Conservation (phyloP, 345 rosid genomes). For the Linum trigynum region DNA sequence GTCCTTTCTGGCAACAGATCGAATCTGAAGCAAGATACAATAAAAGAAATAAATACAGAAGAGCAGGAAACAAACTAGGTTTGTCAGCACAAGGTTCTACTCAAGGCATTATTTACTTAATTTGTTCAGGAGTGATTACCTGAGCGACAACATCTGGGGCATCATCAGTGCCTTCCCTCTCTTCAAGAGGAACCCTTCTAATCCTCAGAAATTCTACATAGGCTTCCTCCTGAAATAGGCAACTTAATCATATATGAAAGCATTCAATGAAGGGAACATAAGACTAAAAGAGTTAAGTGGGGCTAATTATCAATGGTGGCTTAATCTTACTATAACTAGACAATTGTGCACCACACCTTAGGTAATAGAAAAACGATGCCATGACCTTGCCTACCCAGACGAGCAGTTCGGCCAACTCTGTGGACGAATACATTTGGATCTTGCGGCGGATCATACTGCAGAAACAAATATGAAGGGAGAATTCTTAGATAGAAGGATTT, state of each 20-base stretch:
- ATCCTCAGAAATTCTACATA: constrained; percentile 70
- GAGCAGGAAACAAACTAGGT: not conserved
- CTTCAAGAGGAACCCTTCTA: constrained; percentile 67
- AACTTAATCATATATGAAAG: constrained; percentile 1
- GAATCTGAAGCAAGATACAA: constrained; percentile 38
- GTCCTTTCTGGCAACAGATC: constrained; percentile 60
- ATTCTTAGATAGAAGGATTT: not conserved
- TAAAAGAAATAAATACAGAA: constrained; percentile 1
- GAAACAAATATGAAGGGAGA: constrained; percentile 5
- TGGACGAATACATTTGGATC: constrained; percentile 86
- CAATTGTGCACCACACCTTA: constrained; percentile 37
- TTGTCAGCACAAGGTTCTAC: not conserved
- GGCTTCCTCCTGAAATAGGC: constrained; percentile 61
- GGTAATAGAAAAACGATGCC: constrained; percentile 63
- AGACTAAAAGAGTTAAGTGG: not conserved
- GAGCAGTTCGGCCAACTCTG: constrained; percentile 90
- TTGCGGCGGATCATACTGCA: constrained; percentile 92
- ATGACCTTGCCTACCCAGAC: constrained; percentile 74
- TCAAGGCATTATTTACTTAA: not conserved
- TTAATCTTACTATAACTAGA: not conserved
- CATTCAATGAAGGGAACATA: not conserved
- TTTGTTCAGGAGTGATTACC: constrained; percentile 24
- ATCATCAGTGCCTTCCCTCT: constrained; percentile 41
- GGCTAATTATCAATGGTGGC: not conserved
- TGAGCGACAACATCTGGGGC: constrained; percentile 57